Evolutionary conservation across 2,329 filamentous ascomycete genomes (phyloP), one percentile per base, ranked within the genome.

Genomic region (Alternaria alternata): DNA sequence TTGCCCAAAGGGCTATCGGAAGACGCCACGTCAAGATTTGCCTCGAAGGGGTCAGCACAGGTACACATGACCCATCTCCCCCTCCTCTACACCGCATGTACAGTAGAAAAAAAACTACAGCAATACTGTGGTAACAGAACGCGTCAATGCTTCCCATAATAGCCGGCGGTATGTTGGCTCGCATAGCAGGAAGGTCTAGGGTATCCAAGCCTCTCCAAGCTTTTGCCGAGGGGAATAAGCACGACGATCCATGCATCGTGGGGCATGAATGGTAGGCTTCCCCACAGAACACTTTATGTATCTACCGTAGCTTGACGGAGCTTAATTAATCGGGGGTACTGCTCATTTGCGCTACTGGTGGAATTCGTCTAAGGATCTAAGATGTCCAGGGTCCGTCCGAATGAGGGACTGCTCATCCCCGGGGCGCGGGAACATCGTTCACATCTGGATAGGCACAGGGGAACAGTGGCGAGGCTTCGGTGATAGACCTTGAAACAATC

Each of bases 211-310:
- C 57, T 59, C 5, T 16, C 51, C 51, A 59, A 59, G 57, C 57
- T 59, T 59, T 56, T 59, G 57, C 52, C 57, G 44, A 59, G 44
- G 52, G 46, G 51, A 59, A 51, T 46, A 59, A 59, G 57, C 57
- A 44, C 32, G 39, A 42, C 32, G 39, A 56, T 46, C 38, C 30
- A 51, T 59, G 52, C 44, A 54, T 3, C 8, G 24, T 43, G 18
- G 9, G 44, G 39, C 51, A 51, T 39, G 46, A 49, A 36, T 49
- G 46, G 46, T 34, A 49, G 32, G 52, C 42, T 58, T 56, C 39
- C 51, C 57, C 52, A 59, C 57, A 59, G 38, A 44, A 59, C 38
- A 36, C 44, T 43, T 38, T 59, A 46, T 36, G 16, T 38, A 51
- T 55, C 34, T 48, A 47, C 53, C 43, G 43, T 39, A 41, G 24